Base-by-base conservation (phyloP, 2,329 filamentous ascomycete genomes). In the Epichloe glyceriae region DNA sequence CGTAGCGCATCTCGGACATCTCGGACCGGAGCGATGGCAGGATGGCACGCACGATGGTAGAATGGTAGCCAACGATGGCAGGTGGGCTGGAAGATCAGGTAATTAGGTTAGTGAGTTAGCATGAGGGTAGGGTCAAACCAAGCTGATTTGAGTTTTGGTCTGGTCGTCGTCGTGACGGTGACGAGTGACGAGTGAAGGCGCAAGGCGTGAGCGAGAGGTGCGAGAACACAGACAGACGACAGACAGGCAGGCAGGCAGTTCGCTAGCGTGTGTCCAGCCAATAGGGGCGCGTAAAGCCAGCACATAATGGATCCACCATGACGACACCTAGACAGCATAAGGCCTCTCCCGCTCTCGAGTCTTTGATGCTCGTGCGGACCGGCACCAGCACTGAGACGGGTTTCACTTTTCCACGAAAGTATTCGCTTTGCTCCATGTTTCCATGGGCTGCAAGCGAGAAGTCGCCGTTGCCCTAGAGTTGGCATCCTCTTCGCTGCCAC, bases 1-100 rank as follows among this genome's bases (percentile, higher is more conserved):
- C 46, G 50, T 47, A 33, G 52, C 46, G 52, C 52, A 51, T 46
- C n/a, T 46, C 46, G 52, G 52, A 52, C 52, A 51, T 46, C 26
- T 46, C 46, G 50, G 52, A 52, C 37, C 19, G 41, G 17, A 22
- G 50, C 41, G 33, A 19, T 35, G 10, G 47, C 12, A 19, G 47
- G 47, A 20, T 20, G 40, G 40, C 3, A 5, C n/a, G 19, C 40
- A 42, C 35, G 41, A 44, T 17, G 22, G 14, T 14, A 12, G 41
- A 22, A 44, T 17, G 22, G 14, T 14, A 12, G 41, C 19, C 20
- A 34, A 22, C 47, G 47, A 41, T 15, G 22, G 38, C 38, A 34
- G 46, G 26, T 8, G n/a, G 19, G 34, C 11, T 20, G 19, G 22
- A 26, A 20, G 46, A 30, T 30, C 8, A 17, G 35, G n/a, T 35